A percentile compares a stretch with the other conserved stretches of the same genome.
phyloP scores from a whole-genome alignment of 2,329 filamentous ascomycete genomes.

The Verticillium dahliae region DNA sequence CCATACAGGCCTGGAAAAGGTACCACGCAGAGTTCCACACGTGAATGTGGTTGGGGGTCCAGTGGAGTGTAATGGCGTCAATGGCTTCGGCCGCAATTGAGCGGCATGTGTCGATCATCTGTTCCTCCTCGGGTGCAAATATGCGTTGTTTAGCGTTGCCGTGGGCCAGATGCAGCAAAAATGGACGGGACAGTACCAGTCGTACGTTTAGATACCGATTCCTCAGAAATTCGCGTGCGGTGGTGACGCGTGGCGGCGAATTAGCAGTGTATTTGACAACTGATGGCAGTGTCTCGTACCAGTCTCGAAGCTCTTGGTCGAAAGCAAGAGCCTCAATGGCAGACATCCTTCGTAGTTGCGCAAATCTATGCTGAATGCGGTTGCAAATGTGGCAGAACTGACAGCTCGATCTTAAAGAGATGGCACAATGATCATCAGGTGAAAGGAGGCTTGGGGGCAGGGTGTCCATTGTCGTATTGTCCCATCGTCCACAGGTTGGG shows the following conservation, averaged over 20 bases:
- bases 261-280: slow-evolving; percentile 14
- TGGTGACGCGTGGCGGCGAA: slow-evolving; percentile 16
- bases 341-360: slow-evolving; percentile 16
- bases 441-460: slow-evolving; percentile 13
- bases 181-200: slow-evolving; percentile 16
- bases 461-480: slow-evolving; percentile 22
- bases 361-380: slow-evolving; percentile 21
- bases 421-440: slow-evolving; percentile 17
- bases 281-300: slow-evolving; percentile 16
- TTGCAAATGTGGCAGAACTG: slow-evolving; percentile 22
- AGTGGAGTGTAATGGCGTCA: slow-evolving; percentile 21
- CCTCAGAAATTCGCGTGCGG: slow-evolving; percentile 20
- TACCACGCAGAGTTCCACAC: slow-evolving; percentile 25
- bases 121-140: slow-evolving; percentile 13
- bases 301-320: slow-evolving; percentile 18
- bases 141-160: slow-evolving; percentile 3
- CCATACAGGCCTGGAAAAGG: slow-evolving; percentile 24
- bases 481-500: slow-evolving; percentile 23
- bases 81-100: slow-evolving; percentile 20
- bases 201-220: slow-evolving; percentile 23
- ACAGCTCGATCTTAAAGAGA: slow-evolving; percentile 17
- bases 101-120: slow-evolving; percentile 17
- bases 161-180: slow-evolving; percentile 16
- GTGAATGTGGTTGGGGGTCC: slow-evolving; percentile 23
- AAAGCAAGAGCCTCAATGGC: slow-evolving; percentile 17